A percentile compares a stretch with the other conserved stretches of the same genome.
Evolutionary conservation across 441 rosid species (phyloP).

Genomic region (Rhodomyrtus psidioides): DNA sequence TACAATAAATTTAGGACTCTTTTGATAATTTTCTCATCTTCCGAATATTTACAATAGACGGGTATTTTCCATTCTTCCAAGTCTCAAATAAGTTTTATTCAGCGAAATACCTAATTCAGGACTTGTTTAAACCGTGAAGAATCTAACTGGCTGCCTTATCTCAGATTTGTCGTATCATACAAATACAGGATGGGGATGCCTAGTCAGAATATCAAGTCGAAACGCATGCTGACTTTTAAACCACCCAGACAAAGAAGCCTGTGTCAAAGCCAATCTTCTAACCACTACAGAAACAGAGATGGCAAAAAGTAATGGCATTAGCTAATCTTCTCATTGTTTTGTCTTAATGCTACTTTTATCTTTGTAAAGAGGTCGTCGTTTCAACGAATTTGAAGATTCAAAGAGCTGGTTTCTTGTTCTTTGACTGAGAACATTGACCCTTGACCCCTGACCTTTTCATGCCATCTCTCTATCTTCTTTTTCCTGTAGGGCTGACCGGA

Average conservation of each 20-base stretch:
- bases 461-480: not conserved
- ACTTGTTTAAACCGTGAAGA: not conserved
- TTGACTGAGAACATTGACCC: not conserved
- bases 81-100: not conserved
- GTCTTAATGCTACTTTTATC: not conserved
- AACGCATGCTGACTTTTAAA: not conserved
- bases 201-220: not conserved
- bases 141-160: not conserved
- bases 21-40: not conserved
- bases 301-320: not conserved
- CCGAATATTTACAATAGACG: not conserved
- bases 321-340: not conserved
- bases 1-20: too few relatives aligned
- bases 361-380: not conserved
- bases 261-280: not conserved
- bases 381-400: not conserved
- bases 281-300: not conserved
- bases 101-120: not conserved
- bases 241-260: not conserved
- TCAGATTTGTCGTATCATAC: not conserved
- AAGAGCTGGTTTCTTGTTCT: not conserved
- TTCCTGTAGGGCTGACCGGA: not conserved
- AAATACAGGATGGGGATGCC: not conserved
- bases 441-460: not conserved
- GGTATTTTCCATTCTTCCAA: not conserved